Percentiles rank a stretch among this genome's conserved stretches.
Evolutionary conservation across 116 monocot species (phyloP).

Genomic region (Trichopus zeylanicus): DNA sequence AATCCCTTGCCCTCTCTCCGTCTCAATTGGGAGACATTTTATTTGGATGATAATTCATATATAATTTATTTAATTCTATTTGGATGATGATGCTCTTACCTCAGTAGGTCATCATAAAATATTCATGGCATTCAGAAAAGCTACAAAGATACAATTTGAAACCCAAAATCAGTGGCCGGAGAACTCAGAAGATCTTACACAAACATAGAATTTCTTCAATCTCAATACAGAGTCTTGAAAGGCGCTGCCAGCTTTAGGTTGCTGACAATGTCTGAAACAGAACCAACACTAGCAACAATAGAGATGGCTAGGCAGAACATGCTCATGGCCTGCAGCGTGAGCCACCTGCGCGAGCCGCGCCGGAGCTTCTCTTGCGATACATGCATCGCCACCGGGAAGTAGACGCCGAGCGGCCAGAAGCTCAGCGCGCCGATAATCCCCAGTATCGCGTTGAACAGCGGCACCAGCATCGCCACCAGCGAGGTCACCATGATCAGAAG

Average conservation of each 20-base stretch:
- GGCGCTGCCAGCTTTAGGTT: slow-evolving; percentile 4
- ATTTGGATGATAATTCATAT: no score
- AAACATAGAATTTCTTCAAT: no score
- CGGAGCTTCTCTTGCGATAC: slow-evolving; percentile 37
- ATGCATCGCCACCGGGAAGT: slow-evolving; percentile 78
- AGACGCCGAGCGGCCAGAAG: slow-evolving; percentile 75
- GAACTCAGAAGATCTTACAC: no score
- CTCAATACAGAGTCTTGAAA: slow-evolving; percentile 6
- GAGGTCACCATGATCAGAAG: slow-evolving; percentile 47
- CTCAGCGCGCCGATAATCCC: slow-evolving; percentile 64
- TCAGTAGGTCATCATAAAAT: no score
- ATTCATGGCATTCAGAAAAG: no score
- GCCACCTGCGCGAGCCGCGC: slow-evolving; percentile 38
- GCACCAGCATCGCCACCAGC: slow-evolving; percentile 49
- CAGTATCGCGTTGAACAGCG: slow-evolving; percentile 75
- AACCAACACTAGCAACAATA: slow-evolving; percentile 41
- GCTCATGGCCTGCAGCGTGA: slow-evolving; percentile 41
- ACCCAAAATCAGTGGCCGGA: no score
- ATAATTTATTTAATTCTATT: no score
- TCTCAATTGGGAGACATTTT: no score
- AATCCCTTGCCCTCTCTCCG: no score
- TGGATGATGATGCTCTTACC: no score
- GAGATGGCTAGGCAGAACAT: slow-evolving; percentile 44
- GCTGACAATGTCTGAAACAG: slow-evolving; percentile 22
- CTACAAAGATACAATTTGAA: no score